Evolutionary conservation across 495 filamentous ascomycete species (phyloP).

Genomic region (Xylaria flabelliformis): DNA sequence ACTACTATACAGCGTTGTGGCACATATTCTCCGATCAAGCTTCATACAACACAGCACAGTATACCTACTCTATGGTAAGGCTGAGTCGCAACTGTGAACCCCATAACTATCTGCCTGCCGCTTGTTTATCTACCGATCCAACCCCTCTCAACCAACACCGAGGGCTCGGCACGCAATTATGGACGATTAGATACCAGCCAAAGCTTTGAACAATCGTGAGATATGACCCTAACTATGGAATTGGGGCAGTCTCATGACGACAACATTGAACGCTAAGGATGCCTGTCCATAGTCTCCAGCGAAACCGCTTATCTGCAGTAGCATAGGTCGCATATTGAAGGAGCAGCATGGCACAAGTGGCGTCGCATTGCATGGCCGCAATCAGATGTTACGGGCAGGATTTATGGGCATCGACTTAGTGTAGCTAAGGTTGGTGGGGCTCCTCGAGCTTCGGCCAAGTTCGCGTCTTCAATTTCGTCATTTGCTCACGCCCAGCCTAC

Average conservation of each 20-base stretch:
- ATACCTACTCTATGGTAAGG: constrained; percentile 2
- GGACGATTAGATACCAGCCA: not conserved
- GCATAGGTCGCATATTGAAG: constrained; percentile 10
- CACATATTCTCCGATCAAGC: not conserved
- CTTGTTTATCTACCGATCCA: not conserved
- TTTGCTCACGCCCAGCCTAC: constrained; percentile 5
- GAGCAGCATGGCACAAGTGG: constrained; percentile 18
- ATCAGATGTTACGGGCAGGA: constrained; percentile 19
- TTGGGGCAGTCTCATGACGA: constrained; percentile 10
- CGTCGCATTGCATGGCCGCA: constrained; percentile 25
- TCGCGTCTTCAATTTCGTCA: constrained; percentile 47
- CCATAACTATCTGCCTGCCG: not conserved
- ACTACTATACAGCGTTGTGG: not conserved
- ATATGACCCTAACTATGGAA: not conserved
- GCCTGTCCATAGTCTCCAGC: constrained; percentile 3
- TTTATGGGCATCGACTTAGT: not conserved
- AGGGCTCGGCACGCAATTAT: not conserved
- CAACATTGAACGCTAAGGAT: constrained; percentile 4
- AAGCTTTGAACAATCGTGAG: not conserved
- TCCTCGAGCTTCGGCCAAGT: constrained; percentile 46
- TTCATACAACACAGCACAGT: not conserved
- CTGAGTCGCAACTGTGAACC: constrained; percentile 9
- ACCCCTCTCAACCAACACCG: constrained; percentile 3
- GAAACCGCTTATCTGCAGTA: constrained; percentile 6
- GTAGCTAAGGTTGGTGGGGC: not conserved